Base-by-base conservation (phyloP, 306 rosid species). In the Castanea sativa region DNA sequence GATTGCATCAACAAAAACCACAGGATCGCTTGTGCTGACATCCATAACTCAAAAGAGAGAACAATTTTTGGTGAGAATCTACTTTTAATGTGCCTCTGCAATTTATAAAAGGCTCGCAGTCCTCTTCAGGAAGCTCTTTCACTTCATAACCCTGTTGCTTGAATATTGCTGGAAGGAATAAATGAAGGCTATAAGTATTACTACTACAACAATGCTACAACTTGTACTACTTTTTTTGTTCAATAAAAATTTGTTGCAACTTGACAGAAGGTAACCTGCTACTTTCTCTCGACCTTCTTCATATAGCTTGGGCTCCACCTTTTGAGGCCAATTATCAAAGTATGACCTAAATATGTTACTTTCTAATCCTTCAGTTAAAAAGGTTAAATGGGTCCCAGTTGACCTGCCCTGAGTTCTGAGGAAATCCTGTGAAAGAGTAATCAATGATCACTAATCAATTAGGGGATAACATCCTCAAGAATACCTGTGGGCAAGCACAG, bases 281-380 rank as follows among this genome's bases (percentile, higher is more conserved):
- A 94, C 99, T 94, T 94, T 94, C 76, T 86, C 99, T 78, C 89
- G 89, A 49, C 99, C 99, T 87, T 94, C 99, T 83, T 94, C 99
- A 68, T 91, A 94, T 74, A 94, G 88, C 78, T 79, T 85, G 51
- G 91, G 84, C 85, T 92, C 97, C 79, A 87, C 90, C 18, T 78
- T 87, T 81, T 87, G 90, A 61, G 97, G 97, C 99, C 99, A 94
- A 76, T 87, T 84, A 67, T 82, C 63, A 83, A 92, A 94, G 85
- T 84, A 83, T 20, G 92, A 83, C 79, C 85, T 88, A 84, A 92
- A 94, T 55, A 74, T 76, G 68, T 92, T 51, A 87, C 90, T 90
- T 82, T 94, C 99, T 76, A 94, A 80, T 79, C 99, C 99, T 82
- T 92, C 97, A 71, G 95, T 91, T 83, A 92, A 81, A 71, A 86